Base-by-base conservation (phyloP, 1,284 basidiomycete species). In the Tilletia horrida region DNA sequence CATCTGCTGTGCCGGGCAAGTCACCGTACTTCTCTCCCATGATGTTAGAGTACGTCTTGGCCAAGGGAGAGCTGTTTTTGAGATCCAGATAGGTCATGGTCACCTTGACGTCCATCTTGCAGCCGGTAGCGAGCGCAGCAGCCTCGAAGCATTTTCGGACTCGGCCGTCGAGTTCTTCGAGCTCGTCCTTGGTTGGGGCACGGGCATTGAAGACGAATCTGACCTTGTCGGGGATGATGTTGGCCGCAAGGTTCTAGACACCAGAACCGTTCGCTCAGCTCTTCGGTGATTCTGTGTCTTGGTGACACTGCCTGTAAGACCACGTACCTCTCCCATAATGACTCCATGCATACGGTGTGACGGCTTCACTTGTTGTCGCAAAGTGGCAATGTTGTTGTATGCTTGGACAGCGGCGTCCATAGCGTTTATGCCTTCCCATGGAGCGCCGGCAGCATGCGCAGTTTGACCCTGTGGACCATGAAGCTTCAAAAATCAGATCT, bases 361-460 rank as follows among this genome's bases (percentile, higher is more conserved):
- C 0, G 88, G 87, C 71, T 85, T 86, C 62, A 88, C 85, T 82
- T 91, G 89, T 80, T 91, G 91, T 16, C 91, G 86, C 55, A 93
- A 84, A 1, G 87, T 87, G 9, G 90, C 88, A 57, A 93, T 85
- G 67, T 86, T 85, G 8, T 86, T 86, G 82, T 93, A 93, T 2
- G 90, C 89, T 18, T 90, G 83, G 74, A 91, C 89, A 1, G 89
- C 91, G 0, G 91, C 92, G 80, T 92, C 91, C 50, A 91, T 86
- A 3, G 91, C 91, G 77, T 93, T 93, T 68, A 86, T 86, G 27
- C 89, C 92, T 82, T 92, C 89, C 90, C 90, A 91, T 18, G 89
- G 90, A 2, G 88, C 85, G n/a, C 70, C 75, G 11, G 75, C 77
- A 0, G 75, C 74, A 66, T 82, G 77, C 1, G 80, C 76, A 23